phyloP scores from a whole-genome alignment of 2,329 filamentous ascomycete species.

The Celoporthe dispersa region DNA sequence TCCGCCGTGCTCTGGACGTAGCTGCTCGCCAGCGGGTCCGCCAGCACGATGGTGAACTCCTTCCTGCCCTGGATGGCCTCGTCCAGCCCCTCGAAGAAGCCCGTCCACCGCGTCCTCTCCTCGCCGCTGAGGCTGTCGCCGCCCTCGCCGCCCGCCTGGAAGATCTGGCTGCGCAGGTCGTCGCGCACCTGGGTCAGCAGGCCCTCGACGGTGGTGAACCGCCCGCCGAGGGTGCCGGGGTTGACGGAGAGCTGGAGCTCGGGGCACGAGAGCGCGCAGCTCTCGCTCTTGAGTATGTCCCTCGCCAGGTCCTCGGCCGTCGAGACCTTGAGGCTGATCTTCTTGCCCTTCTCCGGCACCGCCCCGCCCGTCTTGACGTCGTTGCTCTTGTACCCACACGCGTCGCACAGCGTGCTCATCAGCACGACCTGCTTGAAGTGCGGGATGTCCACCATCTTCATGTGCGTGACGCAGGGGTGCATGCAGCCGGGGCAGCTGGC shows the following conservation, averaged over 20 bases:
- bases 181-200: conserved; percentile 90
- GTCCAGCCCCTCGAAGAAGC: conserved; percentile 79
- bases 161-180: conserved; percentile 87
- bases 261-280: conserved; percentile 82
- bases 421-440: conserved; percentile 97
- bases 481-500: conserved; percentile 90
- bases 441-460: conserved; percentile 98
- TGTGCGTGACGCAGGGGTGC: conserved; percentile 85
- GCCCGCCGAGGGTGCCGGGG: conserved; percentile 90
- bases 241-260: conserved; percentile 88
- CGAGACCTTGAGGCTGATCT: conserved; percentile 77
- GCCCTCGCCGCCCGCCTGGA: conserved; percentile 71
- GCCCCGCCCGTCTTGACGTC: conserved; percentile 97
- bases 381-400: conserved; percentile 92
- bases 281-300: conserved; percentile 96
- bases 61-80: conserved; percentile 78
- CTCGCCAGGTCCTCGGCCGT: conserved; percentile 76
- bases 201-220: conserved; percentile 96
- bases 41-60: conserved; percentile 81
- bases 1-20: conserved; percentile 90
- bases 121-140: conserved; percentile 76
- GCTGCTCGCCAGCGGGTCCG: conserved; percentile 88
- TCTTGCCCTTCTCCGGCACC: conserved; percentile 83
- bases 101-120: conserved; percentile 74
- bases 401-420: conserved; percentile 90